Percentiles rank a stretch among this genome's conserved stretches.
Evolutionary conservation across 176 grass and related monocot genomes (phyloP).

Genomic region (Thalia dealbata): DNA sequence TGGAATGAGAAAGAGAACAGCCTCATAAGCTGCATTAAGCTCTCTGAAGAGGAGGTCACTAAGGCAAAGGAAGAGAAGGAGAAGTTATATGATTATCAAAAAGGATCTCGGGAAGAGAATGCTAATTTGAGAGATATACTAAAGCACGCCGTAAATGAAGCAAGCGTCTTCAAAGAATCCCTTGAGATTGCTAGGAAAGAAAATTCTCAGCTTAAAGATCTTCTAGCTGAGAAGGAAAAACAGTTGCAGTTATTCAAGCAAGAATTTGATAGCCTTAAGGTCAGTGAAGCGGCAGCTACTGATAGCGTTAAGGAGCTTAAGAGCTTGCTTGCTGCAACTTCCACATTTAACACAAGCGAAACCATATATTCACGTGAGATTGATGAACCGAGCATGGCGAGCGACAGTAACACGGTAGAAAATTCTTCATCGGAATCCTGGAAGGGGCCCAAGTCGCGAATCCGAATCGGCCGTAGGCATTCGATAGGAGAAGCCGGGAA

Average conservation of each 20-base stretch:
- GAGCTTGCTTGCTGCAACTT: slow-evolving; percentile 63
- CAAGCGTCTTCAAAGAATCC: slow-evolving; percentile 47
- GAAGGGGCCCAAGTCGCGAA: slow-evolving; percentile 20
- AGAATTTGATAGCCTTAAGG: slow-evolving; percentile 79
- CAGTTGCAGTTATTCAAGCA: slow-evolving; percentile 56
- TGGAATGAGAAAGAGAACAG: slow-evolving; percentile 78
- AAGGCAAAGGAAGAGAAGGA: slow-evolving; percentile 47
- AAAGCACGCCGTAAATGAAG: slow-evolving; percentile 85
- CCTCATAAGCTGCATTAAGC: slow-evolving; percentile 65
- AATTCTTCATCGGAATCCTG: slow-evolving; percentile 4
- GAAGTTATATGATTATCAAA: slow-evolving; percentile 68
- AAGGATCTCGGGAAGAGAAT: slow-evolving; percentile 84
- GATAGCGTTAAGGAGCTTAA: slow-evolving; percentile 83
- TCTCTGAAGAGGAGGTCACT: slow-evolving; percentile 66
- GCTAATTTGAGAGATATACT: slow-evolving; percentile 65
- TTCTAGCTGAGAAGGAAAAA: slow-evolving; percentile 46
- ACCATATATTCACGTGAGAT: neutral
- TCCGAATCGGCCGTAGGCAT: slow-evolving; percentile 32
- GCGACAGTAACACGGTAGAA: neutral
- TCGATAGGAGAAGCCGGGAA: slow-evolving; percentile 62
- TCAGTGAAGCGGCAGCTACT: slow-evolving; percentile 78
- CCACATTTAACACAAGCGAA: slow-evolving; percentile 24
- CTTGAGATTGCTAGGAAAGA: slow-evolving; percentile 45
- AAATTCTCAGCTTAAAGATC: slow-evolving; percentile 52
- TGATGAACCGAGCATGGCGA: neutral